Base-by-base conservation (phyloP, 257 asterid species). In the Perilla frutescens region DNA sequence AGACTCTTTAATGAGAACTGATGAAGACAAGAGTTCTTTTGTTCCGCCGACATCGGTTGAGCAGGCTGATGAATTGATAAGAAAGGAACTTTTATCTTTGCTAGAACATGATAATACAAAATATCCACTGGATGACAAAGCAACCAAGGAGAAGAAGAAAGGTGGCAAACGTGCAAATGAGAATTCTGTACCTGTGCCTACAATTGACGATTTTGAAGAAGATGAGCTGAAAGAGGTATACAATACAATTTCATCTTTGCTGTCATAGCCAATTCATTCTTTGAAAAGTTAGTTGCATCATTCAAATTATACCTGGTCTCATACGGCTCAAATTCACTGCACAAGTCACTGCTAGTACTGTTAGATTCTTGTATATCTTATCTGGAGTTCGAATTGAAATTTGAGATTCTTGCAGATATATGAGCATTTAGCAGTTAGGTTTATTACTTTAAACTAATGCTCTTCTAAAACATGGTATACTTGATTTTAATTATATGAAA, bases 31-130 rank as follows among this genome's bases (percentile, higher is more conserved):
- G 84, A 95, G 98, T 87, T 83, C 97, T 43, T 84, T 95, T 80
- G 99, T 87, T 56, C 99, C 99, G 77, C 96, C 98, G 8, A 92
- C 99, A 10, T 51, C 77, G 66, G 69, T 92, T 66, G 99, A 95
- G 90, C 94, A 87, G 86, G 99, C 99, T 44, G 99, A 95, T 81
- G 97, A 95, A 81, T 82, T 90, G 81, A 79, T 92, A 55, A 87
- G 90, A 68, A 92, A 83, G 80, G 99, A 95, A 79, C 96, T 95
- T 73, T 74, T 92, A 20, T 83, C 88, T 71, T 85, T 95, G 86
- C 82, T 95, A 39, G 99, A 95, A 83, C 97, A 92, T 77, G 99
- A 95, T 79, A 92, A 92, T 82, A 85, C 43, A 11, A 95, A 95
- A 79, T 95, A 92, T 77, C 98, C 99, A 34, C 83, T 83, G 49